Evolutionary conservation across 2,329 filamentous ascomycete genomes (phyloP).

Genomic region (Torrubiella hemipterigena): DNA sequence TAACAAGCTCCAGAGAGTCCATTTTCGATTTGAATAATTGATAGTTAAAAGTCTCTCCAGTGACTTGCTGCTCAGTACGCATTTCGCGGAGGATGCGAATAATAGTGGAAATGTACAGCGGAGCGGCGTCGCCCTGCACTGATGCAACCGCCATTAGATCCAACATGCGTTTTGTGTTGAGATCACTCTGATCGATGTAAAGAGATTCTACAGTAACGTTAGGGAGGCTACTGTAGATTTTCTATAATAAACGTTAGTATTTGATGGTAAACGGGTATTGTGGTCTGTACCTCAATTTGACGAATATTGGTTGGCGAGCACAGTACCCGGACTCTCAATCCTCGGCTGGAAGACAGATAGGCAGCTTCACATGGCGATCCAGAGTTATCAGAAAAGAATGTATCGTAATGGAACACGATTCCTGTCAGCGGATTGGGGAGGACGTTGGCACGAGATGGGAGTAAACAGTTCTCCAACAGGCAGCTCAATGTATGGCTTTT

Average conservation of each 20-base stretch:
- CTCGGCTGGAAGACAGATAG: slow-evolving; percentile 31
- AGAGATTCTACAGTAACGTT: slow-evolving; percentile 37
- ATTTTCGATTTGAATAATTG: slow-evolving; percentile 25
- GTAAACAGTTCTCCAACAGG: slow-evolving; percentile 44
- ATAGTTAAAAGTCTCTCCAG: slow-evolving; percentile 33
- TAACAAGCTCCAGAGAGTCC: slow-evolving; percentile 9
- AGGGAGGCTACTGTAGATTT: slow-evolving; percentile 26
- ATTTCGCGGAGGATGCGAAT: slow-evolving; percentile 44
- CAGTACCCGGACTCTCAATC: slow-evolving; percentile 37
- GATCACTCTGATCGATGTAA: slow-evolving; percentile 34
- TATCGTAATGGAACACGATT: slow-evolving; percentile 55
- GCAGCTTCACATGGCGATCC: slow-evolving; percentile 48
- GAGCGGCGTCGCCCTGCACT: slow-evolving; percentile 23
- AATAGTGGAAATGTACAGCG: slow-evolving; percentile 47
- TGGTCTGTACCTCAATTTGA: slow-evolving; percentile 19
- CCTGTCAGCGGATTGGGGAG: slow-evolving; percentile 43
- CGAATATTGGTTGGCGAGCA: slow-evolving; percentile 40
- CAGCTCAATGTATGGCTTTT: slow-evolving; percentile 51
- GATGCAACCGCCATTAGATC: slow-evolving; percentile 44
- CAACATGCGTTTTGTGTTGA: slow-evolving; percentile 47
- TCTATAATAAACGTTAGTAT: slow-evolving; percentile 10
- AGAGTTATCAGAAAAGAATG: slow-evolving; percentile 33
- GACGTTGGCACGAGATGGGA: slow-evolving; percentile 28
- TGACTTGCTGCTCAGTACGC: slow-evolving; percentile 30
- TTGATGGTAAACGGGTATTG: neutral